Conservation (phyloP, 495 filamentous ascomycete species). For the Parathielavia appendiculata region DNA sequence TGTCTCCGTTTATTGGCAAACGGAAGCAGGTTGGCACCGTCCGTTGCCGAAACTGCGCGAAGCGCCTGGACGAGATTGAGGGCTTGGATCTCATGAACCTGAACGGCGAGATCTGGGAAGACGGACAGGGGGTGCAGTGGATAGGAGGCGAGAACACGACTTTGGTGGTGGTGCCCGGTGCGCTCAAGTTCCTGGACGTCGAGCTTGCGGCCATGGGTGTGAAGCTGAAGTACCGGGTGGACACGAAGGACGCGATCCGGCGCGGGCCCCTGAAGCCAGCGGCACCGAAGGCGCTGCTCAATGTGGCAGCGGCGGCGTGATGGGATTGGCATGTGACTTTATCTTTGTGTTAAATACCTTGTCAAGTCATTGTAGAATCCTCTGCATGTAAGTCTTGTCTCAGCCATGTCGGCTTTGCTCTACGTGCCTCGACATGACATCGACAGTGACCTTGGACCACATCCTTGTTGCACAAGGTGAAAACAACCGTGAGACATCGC, state of each 20-base stretch:
- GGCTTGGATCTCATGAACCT: conserved; percentile 55
- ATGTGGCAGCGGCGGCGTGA: conserved; percentile 16
- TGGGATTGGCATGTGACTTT: conserved; percentile 10
- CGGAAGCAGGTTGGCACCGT: conserved; percentile 51
- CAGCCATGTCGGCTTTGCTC: not conserved
- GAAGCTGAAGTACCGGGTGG: conserved; percentile 63
- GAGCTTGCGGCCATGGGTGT: conserved; percentile 72
- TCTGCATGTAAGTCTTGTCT: conserved; percentile 8
- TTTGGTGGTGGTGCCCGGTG: conserved; percentile 85
- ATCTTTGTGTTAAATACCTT: conserved; percentile 3
- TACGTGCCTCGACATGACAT: not conserved
- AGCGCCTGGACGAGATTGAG: conserved; percentile 48
- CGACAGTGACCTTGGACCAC: not conserved
- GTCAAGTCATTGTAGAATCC: not conserved
- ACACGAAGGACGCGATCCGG: conserved; percentile 46
- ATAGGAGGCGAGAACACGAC: conserved; percentile 87
- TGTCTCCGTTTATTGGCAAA: conserved; percentile 63
- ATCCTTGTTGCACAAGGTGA: conserved; percentile 1
- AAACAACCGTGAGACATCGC: not conserved
- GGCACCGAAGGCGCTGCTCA: conserved; percentile 18
- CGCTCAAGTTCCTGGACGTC: conserved; percentile 87
- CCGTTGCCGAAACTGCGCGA: conserved; percentile 80
- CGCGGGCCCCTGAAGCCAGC: conserved; percentile 35
- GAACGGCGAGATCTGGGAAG: conserved; percentile 79
- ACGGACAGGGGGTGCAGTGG: conserved; percentile 74